phyloP scores from a whole-genome alignment of 495 filamentous ascomycete genomes.

The Aspergillus egyptiacus region DNA sequence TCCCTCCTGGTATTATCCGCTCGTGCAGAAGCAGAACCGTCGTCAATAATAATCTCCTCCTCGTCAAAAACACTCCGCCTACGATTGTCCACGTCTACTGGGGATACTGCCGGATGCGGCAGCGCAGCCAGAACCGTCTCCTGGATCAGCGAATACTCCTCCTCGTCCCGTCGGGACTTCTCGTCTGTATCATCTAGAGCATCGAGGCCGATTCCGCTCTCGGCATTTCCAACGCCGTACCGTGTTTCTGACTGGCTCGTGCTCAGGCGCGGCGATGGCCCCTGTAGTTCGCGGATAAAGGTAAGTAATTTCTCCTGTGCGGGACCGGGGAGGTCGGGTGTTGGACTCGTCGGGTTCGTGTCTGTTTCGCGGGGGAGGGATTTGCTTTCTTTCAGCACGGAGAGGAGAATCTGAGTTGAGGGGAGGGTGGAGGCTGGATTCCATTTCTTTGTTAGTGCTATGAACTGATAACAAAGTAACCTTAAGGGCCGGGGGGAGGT shows the following conservation, averaged over 20 bases:
- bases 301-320: slow-evolving; percentile 4
- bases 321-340: slow-evolving; percentile 4
- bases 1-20: too few relatives aligned
- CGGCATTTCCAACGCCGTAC: neutral
- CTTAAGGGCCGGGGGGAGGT: neutral
- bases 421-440: neutral
- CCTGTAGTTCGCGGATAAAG: neutral
- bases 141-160: neutral
- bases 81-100: too few relatives aligned
- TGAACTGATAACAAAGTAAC: too few relatives aligned
- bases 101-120: too few relatives aligned
- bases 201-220: neutral
- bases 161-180: neutral
- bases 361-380: slow-evolving; percentile 10
- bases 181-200: neutral
- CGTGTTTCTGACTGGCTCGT: too few relatives aligned
- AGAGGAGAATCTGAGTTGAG: neutral
- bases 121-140: neutral
- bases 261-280: too few relatives aligned
- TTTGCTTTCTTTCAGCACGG: slow-evolving; percentile 9
- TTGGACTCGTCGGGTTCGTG: neutral
- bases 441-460: neutral
- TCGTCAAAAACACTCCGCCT: neutral
- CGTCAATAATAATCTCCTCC: too few relatives aligned
- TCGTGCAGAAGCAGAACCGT: too few relatives aligned